A percentile compares a stretch with the other conserved stretches of the same genome.
Evolutionary conservation across 2,329 filamentous ascomycete species (phyloP).

Genomic region (Penicillium concentricum): DNA sequence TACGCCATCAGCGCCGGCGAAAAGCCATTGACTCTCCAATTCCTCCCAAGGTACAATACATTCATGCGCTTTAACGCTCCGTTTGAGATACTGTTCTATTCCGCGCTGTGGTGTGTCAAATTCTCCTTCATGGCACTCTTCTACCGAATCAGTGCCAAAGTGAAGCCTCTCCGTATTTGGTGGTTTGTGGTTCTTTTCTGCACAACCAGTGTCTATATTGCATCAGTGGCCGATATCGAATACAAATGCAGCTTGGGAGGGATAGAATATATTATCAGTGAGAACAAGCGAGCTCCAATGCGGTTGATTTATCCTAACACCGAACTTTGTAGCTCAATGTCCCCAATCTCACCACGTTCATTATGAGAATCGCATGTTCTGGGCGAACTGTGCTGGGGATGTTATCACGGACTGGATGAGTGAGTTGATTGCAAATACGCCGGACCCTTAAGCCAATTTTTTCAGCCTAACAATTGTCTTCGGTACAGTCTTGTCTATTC

Average conservation of each 20-base stretch:
- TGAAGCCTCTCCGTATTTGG: constrained; percentile 16
- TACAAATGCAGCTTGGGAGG: constrained; percentile 16
- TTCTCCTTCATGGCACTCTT: constrained; percentile 21
- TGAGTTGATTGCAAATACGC: background rate
- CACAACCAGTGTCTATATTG: constrained; percentile 11
- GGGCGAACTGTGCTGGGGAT: constrained; percentile 15
- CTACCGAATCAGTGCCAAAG: constrained; percentile 14
- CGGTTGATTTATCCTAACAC: background rate
- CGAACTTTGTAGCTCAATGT: constrained; percentile 11
- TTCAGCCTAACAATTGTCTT: background rate
- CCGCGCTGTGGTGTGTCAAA: constrained; percentile 17
- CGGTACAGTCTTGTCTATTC: constrained; percentile 17
- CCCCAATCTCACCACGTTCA: constrained; percentile 10
- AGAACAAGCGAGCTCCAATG: background rate
- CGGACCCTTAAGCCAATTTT: no score
- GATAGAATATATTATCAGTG: constrained; percentile 14
- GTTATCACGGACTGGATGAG: constrained; percentile 19
- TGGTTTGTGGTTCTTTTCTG: constrained; percentile 16
- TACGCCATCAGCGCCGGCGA: constrained; percentile 9
- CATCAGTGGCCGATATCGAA: constrained; percentile 16
- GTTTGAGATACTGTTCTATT: constrained; percentile 18
- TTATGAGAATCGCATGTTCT: constrained; percentile 19
- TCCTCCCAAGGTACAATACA: constrained; percentile 5
- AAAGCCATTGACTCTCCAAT: constrained; percentile 1
- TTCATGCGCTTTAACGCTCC: constrained; percentile 15